Evolutionary conservation across 2,329 filamentous ascomycete genomes (phyloP).

Genomic region (Xylariomycetidae sp.): DNA sequence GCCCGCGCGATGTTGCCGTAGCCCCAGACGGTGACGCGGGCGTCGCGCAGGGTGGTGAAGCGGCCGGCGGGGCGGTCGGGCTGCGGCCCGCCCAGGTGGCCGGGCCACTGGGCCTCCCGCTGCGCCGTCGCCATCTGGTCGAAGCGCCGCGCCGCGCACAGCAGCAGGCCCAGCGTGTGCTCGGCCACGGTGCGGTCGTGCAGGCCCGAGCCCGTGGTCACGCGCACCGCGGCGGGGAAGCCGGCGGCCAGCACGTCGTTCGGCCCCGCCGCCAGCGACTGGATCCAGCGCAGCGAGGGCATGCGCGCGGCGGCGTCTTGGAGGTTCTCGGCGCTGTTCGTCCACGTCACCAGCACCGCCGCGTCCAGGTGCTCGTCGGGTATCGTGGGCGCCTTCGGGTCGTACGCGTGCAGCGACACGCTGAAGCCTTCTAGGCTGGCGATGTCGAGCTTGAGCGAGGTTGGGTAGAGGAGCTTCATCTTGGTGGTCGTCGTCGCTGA

Average conservation of each 20-base stretch:
- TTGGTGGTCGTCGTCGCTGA: not conserved
- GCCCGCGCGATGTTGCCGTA: slow-evolving; percentile 62
- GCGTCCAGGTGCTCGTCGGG: slow-evolving; percentile 54
- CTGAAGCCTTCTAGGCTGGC: slow-evolving; percentile 52
- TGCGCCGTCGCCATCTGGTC: slow-evolving; percentile 60
- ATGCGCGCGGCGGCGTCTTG: slow-evolving; percentile 49
- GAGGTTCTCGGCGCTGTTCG: slow-evolving; percentile 53
- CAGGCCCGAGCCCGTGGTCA: slow-evolving; percentile 57
- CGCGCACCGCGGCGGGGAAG: slow-evolving; percentile 40
- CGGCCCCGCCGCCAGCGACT: slow-evolving; percentile 59
- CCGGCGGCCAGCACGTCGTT: slow-evolving; percentile 59
- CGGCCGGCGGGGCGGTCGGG: slow-evolving; percentile 48
- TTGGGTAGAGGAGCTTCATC: slow-evolving; percentile 64
- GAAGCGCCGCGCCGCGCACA: slow-evolving; percentile 50
- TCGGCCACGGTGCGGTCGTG: slow-evolving; percentile 62
- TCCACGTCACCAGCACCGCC: slow-evolving; percentile 56
- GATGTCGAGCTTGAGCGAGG: slow-evolving; percentile 52
- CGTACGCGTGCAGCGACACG: slow-evolving; percentile 52
- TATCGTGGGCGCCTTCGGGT: slow-evolving; percentile 49
- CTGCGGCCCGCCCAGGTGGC: slow-evolving; percentile 55
- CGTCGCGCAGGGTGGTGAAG: slow-evolving; percentile 55
- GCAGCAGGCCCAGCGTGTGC: slow-evolving; percentile 54
- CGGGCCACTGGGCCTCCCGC: slow-evolving; percentile 49
- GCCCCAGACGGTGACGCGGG: slow-evolving; percentile 56
- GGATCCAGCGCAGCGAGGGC: slow-evolving; percentile 57